These are phyloP conservation scores for Candida vaughaniae DNA, from an alignment of 805 yeast genomes.

Conservation along the genomic window DNA sequence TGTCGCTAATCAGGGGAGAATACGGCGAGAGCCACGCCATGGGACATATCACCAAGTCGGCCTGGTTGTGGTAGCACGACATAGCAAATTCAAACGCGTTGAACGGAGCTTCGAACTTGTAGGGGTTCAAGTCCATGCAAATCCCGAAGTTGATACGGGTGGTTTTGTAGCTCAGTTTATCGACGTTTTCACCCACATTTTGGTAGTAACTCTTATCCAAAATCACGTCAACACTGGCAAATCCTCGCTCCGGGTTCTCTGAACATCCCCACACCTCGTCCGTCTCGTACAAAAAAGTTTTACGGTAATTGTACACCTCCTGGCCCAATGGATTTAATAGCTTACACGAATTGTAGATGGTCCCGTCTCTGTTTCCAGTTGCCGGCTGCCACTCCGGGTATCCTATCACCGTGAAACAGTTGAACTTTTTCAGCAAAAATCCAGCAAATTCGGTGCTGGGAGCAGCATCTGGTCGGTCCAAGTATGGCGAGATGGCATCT, in stretches of 20 bases:
- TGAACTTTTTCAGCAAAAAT: conserved; percentile 45
- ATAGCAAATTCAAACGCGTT: conserved; percentile 67
- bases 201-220: conserved; percentile 19
- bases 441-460: conserved; percentile 57
- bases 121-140: conserved; percentile 93
- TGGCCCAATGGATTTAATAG: conserved; percentile 61
- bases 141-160: conserved; percentile 66
- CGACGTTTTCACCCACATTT: not conserved
- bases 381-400: conserved; percentile 59
- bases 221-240: conserved; percentile 47
- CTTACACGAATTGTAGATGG: conserved; percentile 69
- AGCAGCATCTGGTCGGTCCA: conserved; percentile 50
- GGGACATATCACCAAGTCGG: conserved; percentile 66
- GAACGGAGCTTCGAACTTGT: conserved; percentile 79
- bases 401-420: conserved; percentile 74
- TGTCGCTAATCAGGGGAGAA: conserved; percentile 32
- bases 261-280: conserved; percentile 79
- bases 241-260: conserved; percentile 61
- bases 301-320: conserved; percentile 65
- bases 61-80: conserved; percentile 46
- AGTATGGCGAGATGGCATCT: conserved; percentile 52
- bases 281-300: conserved; percentile 71
- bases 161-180: conserved; percentile 18
- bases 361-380: conserved; percentile 11
- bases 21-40: conserved; percentile 78